phyloP scores from a whole-genome alignment of 805 yeast genomes.

The Debaryomyces castellii region DNA sequence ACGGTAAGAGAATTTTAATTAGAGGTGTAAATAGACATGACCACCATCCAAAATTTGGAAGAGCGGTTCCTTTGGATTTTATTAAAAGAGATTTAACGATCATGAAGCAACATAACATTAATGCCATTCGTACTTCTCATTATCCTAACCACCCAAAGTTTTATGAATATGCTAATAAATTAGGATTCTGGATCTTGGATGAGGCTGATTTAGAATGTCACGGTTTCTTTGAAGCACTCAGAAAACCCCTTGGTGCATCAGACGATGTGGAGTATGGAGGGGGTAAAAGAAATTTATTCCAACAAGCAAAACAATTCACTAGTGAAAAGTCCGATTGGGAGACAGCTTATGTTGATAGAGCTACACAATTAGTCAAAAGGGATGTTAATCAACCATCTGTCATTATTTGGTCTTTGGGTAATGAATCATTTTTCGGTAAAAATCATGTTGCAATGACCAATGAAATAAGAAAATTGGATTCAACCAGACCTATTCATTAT shows the following conservation, averaged over 20 bases:
- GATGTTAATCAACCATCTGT: constrained; percentile 34
- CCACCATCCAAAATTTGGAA: constrained; percentile 29
- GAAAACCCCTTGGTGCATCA: constrained; percentile 6
- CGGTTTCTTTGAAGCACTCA: constrained; percentile 23
- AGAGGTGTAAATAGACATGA: constrained; percentile 39
- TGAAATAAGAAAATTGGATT: constrained; percentile 20
- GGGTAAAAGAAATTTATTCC: constrained; percentile 7
- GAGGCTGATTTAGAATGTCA: constrained; percentile 40
- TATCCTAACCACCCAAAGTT: constrained; percentile 35
- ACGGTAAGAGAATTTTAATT: constrained; percentile 25
- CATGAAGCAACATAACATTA: constrained; percentile 34
- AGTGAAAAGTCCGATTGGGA: constrained; percentile 31
- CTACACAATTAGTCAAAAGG: constrained; percentile 24
- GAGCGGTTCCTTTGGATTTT: constrained; percentile 34
- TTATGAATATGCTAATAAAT: constrained; percentile 25
- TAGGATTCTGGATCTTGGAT: constrained; percentile 35
- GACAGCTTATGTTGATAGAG: constrained; percentile 33
- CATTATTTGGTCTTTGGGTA: constrained; percentile 39
- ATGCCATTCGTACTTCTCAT: constrained; percentile 36
- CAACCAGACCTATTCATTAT: constrained; percentile 31
- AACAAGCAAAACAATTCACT: constrained; percentile 20
- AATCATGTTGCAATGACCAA: constrained; percentile 29
- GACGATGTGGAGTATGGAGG: constrained; percentile 10
- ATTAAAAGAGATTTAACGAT: constrained; percentile 25
- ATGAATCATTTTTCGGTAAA: constrained; percentile 33